phyloP scores from a whole-genome alignment of 805 yeast species.

The Huiozyma naganishii region DNA sequence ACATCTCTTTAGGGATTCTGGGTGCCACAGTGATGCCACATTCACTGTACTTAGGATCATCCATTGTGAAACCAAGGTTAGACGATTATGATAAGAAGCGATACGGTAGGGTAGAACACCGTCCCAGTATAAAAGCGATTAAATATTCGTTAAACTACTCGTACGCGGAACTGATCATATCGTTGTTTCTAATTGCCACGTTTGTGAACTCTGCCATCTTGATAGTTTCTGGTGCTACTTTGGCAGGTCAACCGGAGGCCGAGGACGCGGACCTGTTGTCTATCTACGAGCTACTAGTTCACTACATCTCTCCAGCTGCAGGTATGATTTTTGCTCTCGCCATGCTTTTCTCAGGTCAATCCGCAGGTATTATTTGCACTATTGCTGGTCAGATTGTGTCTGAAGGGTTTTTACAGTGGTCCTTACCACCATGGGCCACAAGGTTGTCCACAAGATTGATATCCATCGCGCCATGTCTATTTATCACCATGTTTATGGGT shows the following conservation, averaged over 20 bases:
- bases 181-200: slow-evolving; percentile 79
- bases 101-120: slow-evolving; percentile 38
- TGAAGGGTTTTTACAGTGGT: slow-evolving; percentile 78
- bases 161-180: slow-evolving; percentile 70
- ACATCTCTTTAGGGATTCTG: slow-evolving; percentile 68
- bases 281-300: slow-evolving; percentile 58
- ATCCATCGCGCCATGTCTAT: slow-evolving; percentile 76
- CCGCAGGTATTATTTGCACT: slow-evolving; percentile 91
- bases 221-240: slow-evolving; percentile 84
- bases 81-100: slow-evolving; percentile 58
- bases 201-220: slow-evolving; percentile 85
- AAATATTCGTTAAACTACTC: slow-evolving; percentile 70
- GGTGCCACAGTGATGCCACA: slow-evolving; percentile 98
- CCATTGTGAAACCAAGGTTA: slow-evolving; percentile 76
- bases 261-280: slow-evolving; percentile 76
- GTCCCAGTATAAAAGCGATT: slow-evolving; percentile 74
- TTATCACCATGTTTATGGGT: slow-evolving; percentile 64
- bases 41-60: slow-evolving; percentile 73
- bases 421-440: slow-evolving; percentile 71
- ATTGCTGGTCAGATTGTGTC: slow-evolving; percentile 89
- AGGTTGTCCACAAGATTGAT: slow-evolving; percentile 71
- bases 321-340: slow-evolving; percentile 86
- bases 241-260: slow-evolving; percentile 52
- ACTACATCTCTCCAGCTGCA: slow-evolving; percentile 72
- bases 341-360: slow-evolving; percentile 80